Percentiles rank a stretch among this genome's conserved stretches.
Evolutionary conservation across 164 flowering plant species (phyloP).

Genomic region (Paratinospora sagittata): DNA sequence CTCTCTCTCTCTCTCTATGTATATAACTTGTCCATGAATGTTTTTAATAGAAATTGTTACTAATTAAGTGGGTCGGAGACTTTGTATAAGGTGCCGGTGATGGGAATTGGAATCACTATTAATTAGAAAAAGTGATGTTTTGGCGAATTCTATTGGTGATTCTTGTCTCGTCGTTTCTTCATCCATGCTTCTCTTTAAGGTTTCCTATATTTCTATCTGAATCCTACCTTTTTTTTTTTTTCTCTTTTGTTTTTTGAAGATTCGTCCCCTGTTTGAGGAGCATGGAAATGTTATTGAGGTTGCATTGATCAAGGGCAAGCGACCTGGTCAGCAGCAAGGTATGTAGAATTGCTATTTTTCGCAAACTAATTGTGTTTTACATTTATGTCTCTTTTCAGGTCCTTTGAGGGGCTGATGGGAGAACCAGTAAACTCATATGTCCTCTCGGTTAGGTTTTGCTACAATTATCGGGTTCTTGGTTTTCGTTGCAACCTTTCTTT

Average conservation of each 20-base stretch:
- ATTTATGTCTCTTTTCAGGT: conserved; percentile 61
- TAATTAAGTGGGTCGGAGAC: no score
- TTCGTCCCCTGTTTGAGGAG: conserved; percentile 86
- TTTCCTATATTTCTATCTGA: not conserved
- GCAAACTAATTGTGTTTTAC: conserved; percentile 23
- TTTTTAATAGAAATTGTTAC: no score
- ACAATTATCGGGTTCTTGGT: conserved; percentile 43
- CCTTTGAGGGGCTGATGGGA: conserved; percentile 59
- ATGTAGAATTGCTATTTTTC: conserved; percentile 27
- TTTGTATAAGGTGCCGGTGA: no score
- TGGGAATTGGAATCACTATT: no score
- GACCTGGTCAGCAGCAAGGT: conserved; percentile 97
- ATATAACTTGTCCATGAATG: no score
- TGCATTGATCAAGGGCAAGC: conserved; percentile 86
- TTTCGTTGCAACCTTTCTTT: conserved; percentile 43
- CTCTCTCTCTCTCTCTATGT: no score
- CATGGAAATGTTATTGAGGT: conserved; percentile 94
- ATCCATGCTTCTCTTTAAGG: not conserved
- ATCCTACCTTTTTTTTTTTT: not conserved
- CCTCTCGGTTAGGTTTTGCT: conserved; percentile 59
- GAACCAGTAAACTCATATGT: conserved; percentile 52
- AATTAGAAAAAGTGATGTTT: no score
- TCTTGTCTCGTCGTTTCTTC: no score
- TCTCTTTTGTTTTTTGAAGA: conserved; percentile 30
- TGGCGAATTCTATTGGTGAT: no score